These are phyloP conservation scores for Phlegmacium glaucopus DNA, from an alignment of 768 basidiomycete species.

Conservation along the genomic window DNA sequence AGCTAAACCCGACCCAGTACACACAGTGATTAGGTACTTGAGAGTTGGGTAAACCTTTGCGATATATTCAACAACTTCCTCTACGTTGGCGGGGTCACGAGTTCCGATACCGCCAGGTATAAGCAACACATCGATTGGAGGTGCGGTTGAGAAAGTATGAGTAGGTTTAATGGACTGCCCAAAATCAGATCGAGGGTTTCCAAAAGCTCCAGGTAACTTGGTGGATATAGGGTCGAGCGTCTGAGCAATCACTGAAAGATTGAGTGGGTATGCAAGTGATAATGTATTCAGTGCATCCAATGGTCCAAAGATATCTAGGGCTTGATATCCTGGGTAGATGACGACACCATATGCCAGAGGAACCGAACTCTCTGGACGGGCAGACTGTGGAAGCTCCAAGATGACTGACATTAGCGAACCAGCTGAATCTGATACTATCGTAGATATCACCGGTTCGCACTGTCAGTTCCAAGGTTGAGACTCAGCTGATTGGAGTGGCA, in stretches of 20 bases:
- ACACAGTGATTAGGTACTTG: slow-evolving; percentile 40
- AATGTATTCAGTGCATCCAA: slow-evolving; percentile 31
- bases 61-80: slow-evolving; percentile 29
- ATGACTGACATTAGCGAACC: background rate
- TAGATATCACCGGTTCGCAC: too few relatives aligned
- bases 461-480: too few relatives aligned
- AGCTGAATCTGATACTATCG: too few relatives aligned
- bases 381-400: slow-evolving; percentile 8
- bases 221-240: slow-evolving; percentile 33
- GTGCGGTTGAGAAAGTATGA: slow-evolving; percentile 33
- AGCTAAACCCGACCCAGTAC: slow-evolving; percentile 38
- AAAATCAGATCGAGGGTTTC: slow-evolving; percentile 22
- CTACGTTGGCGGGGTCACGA: slow-evolving; percentile 19
- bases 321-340: slow-evolving; percentile 30
- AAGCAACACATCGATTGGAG: slow-evolving; percentile 34
- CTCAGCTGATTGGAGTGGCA: too few relatives aligned
- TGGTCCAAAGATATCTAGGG: slow-evolving; percentile 33
- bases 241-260: slow-evolving; percentile 28
- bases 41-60: slow-evolving; percentile 30
- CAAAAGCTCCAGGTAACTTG: slow-evolving; percentile 13
- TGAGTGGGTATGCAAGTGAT: slow-evolving; percentile 20
- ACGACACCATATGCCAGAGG: slow-evolving; percentile 26
- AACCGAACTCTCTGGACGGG: slow-evolving; percentile 12
- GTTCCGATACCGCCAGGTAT: slow-evolving; percentile 28
- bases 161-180: slow-evolving; percentile 35